Base-by-base conservation (phyloP, 768 basidiomycete species). In the Russula sp. region DNA sequence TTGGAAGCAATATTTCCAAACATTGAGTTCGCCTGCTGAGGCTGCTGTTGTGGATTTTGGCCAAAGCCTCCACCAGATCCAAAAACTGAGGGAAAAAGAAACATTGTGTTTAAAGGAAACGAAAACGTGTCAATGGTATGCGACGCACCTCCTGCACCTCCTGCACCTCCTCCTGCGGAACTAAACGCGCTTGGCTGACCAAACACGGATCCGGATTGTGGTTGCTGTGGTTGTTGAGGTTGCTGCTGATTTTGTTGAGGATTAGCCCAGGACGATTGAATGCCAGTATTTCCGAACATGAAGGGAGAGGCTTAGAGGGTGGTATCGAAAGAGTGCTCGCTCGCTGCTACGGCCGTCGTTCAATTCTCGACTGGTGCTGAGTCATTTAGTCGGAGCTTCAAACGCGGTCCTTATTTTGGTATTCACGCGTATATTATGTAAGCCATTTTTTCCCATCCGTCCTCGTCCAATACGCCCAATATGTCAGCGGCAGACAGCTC, bases 1-100 rank as follows among this genome's bases (percentile, higher is more conserved):
- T 77, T 68, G 59, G 76, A 73, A 28, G 76, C 78, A 52, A 86
- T 72, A 66, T 81, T 83, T 55, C 90, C 90, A 73, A 92, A 92
- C 88, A 92, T 92, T 48, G 90, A 88, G 71, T 91, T 91, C 5
- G 84, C 81, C 67, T 82, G 82, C 71, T 83, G 87, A 67, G 83
- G 86, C 69, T 80, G 74, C 59, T 65, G 77, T 65, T 68, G 66
- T 38, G 67, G 62, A 24, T 59, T 67, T 52, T 61, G 83, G 36
- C 82, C 81, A 73, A 90, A 92, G 50, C 82, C 80, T 57, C 79
- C 76, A 66, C 83, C 84, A 28, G 78, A 74, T 38, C 77, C 76
- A 64, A 70, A 74, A 10, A 67, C 72, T 72, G 64, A 65, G 67
- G 42, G 59, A n/a, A 32, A 59, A 28, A 5, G 36, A 36, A 69